These are phyloP conservation scores for Daldinia caldariorum DNA, from an alignment of 495 filamentous ascomycete species.

Conservation along the genomic window DNA sequence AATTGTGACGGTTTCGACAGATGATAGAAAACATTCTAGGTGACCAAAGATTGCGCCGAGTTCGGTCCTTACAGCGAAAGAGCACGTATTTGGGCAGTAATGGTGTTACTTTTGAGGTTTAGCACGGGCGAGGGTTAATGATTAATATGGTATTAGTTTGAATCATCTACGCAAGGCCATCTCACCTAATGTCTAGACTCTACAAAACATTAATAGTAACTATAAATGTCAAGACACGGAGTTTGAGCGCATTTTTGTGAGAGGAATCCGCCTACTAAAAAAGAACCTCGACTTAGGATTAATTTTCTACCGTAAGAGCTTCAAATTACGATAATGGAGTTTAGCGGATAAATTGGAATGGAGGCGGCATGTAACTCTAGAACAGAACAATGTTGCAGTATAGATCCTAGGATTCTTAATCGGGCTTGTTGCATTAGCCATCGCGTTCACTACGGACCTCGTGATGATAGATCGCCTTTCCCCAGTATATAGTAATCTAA, in stretches of 20 bases:
- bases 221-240: neutral
- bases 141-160: neutral
- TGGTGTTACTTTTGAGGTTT: conserved; percentile 4
- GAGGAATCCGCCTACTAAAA: neutral
- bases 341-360: conserved; percentile 13
- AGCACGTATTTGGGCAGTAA: neutral
- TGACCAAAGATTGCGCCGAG: conserved; percentile 14
- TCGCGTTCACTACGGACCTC: conserved; percentile 32
- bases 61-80: conserved; percentile 1
- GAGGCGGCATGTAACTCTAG: conserved; percentile 2
- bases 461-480: conserved; percentile 26
- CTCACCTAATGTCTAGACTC: neutral
- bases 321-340: neutral
- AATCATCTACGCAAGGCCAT: conserved; percentile 1
- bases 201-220: neutral
- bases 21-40: conserved; percentile 6
- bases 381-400: conserved; percentile 23
- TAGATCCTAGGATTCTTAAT: conserved; percentile 30
- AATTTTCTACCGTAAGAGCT: neutral
- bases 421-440: conserved; percentile 34
- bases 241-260: neutral
- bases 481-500: neutral
- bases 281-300: neutral
- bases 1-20: conserved; percentile 8
- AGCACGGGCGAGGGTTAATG: neutral